These are phyloP conservation scores for Venturia pyrina DNA, from an alignment of 2,329 filamentous ascomycete species.

Conservation along the genomic window DNA sequence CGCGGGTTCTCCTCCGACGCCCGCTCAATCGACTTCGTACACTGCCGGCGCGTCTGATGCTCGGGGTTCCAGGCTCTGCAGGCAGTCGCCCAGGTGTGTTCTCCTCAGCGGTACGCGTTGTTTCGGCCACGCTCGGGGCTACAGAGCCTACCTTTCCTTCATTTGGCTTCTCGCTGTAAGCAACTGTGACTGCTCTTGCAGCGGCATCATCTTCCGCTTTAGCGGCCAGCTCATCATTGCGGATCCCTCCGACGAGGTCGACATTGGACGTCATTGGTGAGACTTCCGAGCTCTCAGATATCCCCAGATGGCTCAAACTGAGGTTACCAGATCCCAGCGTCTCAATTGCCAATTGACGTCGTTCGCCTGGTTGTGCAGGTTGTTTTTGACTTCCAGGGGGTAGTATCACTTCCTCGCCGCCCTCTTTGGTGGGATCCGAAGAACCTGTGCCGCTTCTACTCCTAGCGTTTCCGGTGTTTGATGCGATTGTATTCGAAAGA, in stretches of 20 bases:
- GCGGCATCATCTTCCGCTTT: constrained; percentile 50
- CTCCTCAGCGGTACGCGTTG: constrained; percentile 27
- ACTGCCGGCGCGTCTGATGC: constrained; percentile 46
- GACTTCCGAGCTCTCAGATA: constrained; percentile 51
- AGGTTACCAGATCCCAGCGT: constrained; percentile 84
- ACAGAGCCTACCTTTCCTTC: constrained; percentile 28
- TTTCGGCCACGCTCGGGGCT: constrained; percentile 19
- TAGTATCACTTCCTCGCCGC: constrained; percentile 34
- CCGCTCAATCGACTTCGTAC: constrained; percentile 44
- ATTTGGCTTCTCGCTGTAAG: constrained; percentile 37
- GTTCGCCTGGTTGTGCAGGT: constrained; percentile 26
- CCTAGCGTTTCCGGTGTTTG: constrained; percentile 41
- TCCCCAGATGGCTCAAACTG: constrained; percentile 79
- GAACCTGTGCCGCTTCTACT: constrained; percentile 29
- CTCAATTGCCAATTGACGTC: constrained; percentile 62
- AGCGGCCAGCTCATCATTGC: constrained; percentile 43
- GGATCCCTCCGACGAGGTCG: constrained; percentile 42
- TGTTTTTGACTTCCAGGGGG: constrained; percentile 19
- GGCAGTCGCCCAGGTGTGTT: constrained; percentile 14
- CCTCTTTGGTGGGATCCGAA: constrained; percentile 18
- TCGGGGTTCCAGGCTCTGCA: not conserved
- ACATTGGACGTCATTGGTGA: constrained; percentile 50
- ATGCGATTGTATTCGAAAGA: constrained; percentile 64
- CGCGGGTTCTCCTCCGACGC: constrained; percentile 59
- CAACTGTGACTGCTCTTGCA: constrained; percentile 50